Conservation (phyloP, 176 grass and related monocot genomes). For the Cenchrus purpureus region DNA sequence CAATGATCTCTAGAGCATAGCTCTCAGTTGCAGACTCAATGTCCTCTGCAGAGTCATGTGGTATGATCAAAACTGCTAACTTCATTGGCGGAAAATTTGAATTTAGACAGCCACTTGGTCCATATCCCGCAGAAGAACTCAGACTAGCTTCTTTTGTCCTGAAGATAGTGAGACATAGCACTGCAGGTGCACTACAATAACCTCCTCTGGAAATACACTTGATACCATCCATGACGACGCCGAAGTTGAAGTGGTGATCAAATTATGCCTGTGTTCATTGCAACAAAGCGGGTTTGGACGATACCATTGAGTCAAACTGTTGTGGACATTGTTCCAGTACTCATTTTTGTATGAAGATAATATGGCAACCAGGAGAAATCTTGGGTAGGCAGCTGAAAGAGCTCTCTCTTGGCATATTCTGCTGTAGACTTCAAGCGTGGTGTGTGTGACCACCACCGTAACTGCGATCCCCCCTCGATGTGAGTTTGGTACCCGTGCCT, state of each 20-base stretch:
- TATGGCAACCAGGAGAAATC: background rate
- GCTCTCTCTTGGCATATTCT: background rate
- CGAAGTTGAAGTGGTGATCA: background rate
- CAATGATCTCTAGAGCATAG: conserved; percentile 19
- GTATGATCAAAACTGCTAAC: background rate
- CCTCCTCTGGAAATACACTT: no score
- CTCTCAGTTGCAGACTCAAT: background rate
- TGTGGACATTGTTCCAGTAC: background rate
- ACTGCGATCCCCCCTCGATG: no score
- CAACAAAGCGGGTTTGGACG: background rate
- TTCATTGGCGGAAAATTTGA: background rate
- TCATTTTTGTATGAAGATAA: background rate
- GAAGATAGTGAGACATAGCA: no score
- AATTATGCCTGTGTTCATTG: background rate
- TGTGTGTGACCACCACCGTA: no score
- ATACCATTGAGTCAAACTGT: background rate
- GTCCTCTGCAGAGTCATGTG: background rate
- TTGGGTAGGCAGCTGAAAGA: background rate
- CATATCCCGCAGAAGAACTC: no score
- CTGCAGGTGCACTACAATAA: no score
- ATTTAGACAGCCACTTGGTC: no score
- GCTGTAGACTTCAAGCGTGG: background rate
- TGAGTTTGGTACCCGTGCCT: no score
- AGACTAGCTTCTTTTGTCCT: no score
- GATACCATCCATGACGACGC: no score